Base-by-base conservation (phyloP, 2,329 filamentous ascomycete genomes). In the Aspergillus sp. region DNA sequence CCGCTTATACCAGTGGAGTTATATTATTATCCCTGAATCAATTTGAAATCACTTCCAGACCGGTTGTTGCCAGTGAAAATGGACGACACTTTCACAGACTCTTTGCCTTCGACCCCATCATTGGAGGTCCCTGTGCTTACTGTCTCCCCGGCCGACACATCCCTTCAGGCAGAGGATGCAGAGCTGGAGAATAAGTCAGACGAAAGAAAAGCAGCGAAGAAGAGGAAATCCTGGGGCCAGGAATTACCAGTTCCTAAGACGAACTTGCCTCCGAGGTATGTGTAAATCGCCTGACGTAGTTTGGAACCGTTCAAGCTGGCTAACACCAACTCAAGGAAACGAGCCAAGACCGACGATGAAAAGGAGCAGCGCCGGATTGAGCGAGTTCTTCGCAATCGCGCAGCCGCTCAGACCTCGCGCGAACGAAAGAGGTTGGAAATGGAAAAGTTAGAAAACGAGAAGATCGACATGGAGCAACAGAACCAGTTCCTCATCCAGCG, bases 221-320 rank as follows among this genome's bases (percentile, higher is more conserved):
- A 97, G 86, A 84, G 95, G 70, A 99, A 98, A 80, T 98, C 95
- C 49, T 99, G 95, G 95, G 95, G 95, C 50, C 95, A 99, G 77
- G 91, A 96, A 74, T 87, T 98, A 41, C 95, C 95, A 17, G 91
- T 96, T 72, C 95, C 95, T 44, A 98, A 97, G 84, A 98, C 95
- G 33, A 96, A 93, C 71, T 86, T 98, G 7, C 93, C 93, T 60
- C 93, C 93, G 40, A 88, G 93, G 89, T 90, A 85, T 70, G 80
- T 70, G 61, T 41, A 12, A 23, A 50, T 39, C 3, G 9, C 17
- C 37, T 11, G 9, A 27, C 3, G 6, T 37, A 8, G 31, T 2
- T 31, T 17, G 6, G 27, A 31, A 8, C 12, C n/a, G 33, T 11
- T 17, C 41, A 23, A 14, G 12, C 35, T 37, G 33, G 19, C 62